phyloP scores from a whole-genome alignment of 805 yeast species.

The Lipomyces yamadae region DNA sequence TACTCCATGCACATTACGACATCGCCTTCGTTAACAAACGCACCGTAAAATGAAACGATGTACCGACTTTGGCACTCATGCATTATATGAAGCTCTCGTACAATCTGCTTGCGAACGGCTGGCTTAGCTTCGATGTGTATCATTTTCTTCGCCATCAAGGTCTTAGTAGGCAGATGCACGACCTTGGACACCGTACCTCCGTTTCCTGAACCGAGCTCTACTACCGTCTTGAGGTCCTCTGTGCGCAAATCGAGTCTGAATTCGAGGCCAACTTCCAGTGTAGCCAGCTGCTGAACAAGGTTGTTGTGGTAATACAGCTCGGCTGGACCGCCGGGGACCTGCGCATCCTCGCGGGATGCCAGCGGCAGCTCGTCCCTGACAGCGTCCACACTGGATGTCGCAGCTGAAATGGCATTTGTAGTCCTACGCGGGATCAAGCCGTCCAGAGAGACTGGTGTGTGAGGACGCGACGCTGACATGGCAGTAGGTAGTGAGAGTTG shows the following conservation, averaged over 20 bases:
- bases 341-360: constrained; percentile 37
- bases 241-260: constrained; percentile 58
- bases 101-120: constrained; percentile 77
- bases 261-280: constrained; percentile 59
- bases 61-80: constrained; percentile 83
- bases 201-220: constrained; percentile 87
- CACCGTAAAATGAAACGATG: constrained; percentile 90
- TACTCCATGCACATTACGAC: constrained; percentile 94
- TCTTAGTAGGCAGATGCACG: constrained; percentile 84
- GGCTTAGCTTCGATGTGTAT: constrained; percentile 85
- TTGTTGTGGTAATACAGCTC: constrained; percentile 44
- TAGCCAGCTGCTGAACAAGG: constrained; percentile 51
- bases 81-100: constrained; percentile 85
- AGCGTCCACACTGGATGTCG: constrained; percentile 13
- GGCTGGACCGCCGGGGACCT: constrained; percentile 37
- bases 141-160: constrained; percentile 86
- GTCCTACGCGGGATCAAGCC: constrained; percentile 7
- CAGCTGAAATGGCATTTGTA: constrained; percentile 1
- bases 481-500: constrained; percentile 52
- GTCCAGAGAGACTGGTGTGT: constrained; percentile 22
- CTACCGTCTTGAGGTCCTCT: constrained; percentile 73
- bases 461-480: constrained; percentile 32
- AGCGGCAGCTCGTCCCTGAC: constrained; percentile 26
- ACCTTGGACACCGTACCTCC: constrained; percentile 92
- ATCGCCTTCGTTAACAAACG: constrained; percentile 72